These are phyloP conservation scores for Zygotorulaspora florentina DNA, from an alignment of 805 yeast species.

Conservation along the genomic window DNA sequence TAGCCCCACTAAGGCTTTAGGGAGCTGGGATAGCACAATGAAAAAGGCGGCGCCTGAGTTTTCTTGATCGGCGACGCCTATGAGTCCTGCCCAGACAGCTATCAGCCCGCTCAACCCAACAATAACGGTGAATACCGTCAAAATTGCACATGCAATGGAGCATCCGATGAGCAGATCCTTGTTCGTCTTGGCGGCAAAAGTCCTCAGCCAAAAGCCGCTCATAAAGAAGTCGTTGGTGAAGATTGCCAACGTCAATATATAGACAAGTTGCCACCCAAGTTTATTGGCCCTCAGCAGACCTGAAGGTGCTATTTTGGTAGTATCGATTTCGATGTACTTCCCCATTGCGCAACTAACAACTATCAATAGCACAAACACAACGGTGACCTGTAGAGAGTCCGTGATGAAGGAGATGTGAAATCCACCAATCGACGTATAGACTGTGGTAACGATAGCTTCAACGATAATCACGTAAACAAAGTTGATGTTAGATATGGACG, in stretches of 20 bases:
- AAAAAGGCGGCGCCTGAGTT: constrained; percentile 69
- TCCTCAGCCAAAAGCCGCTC: constrained; percentile 91
- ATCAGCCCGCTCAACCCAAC: constrained; percentile 81
- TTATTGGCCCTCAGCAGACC: constrained; percentile 61
- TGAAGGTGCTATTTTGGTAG: constrained; percentile 57
- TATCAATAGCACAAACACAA: constrained; percentile 62
- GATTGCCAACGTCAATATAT: constrained; percentile 80
- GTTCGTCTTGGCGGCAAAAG: constrained; percentile 81
- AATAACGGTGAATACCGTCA: constrained; percentile 59
- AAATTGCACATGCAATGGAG: constrained; percentile 64
- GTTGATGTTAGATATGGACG: constrained; percentile 69
- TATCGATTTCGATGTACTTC: constrained; percentile 55
- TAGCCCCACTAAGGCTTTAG: constrained; percentile 82
- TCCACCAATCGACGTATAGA: constrained; percentile 86
- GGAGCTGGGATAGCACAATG: constrained; percentile 65
- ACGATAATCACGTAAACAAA: constrained; percentile 79
- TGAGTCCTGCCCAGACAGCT: constrained; percentile 85
- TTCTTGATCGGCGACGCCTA: constrained; percentile 41
- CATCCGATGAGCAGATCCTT: constrained; percentile 73
- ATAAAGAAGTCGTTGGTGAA: constrained; percentile 85
- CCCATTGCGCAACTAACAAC: constrained; percentile 80
- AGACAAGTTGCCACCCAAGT: constrained; percentile 85
- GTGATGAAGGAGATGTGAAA: constrained; percentile 84
- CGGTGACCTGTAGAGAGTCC: constrained; percentile 77
- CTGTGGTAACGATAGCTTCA: constrained; percentile 81